Evolutionary conservation across 441 rosid genomes (phyloP).

Genomic region (Pelargonium cotyledonis): DNA sequence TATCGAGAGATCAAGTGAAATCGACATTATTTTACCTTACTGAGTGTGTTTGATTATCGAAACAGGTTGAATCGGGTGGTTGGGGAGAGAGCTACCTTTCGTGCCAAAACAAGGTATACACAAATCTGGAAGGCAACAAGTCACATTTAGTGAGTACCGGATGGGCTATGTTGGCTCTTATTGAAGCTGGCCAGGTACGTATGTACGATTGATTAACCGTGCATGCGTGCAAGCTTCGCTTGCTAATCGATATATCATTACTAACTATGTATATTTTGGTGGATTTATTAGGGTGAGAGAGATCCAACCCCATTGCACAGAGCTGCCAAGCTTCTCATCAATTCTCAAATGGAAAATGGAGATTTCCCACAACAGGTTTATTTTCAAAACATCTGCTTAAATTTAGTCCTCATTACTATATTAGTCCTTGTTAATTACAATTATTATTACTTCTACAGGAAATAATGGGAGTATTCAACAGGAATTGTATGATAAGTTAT

Average conservation of each 20-base stretch:
- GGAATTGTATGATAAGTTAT: constrained; percentile 46
- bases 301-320: constrained; percentile 47
- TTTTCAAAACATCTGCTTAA: neutral
- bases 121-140: constrained; percentile 49
- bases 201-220: neutral
- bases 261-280: neutral
- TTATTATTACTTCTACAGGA: constrained; percentile 23
- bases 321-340: constrained; percentile 42
- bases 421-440: too few species aligned
- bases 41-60: too few species aligned
- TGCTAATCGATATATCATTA: neutral
- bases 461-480: constrained; percentile 46
- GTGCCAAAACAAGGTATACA: constrained; percentile 75
- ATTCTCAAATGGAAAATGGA: constrained; percentile 36
- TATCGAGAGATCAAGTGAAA: too few species aligned
- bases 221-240: neutral
- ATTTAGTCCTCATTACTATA: neutral
- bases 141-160: constrained; percentile 67
- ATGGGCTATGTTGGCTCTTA: constrained; percentile 79
- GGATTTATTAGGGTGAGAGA: constrained; percentile 30
- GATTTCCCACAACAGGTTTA: constrained; percentile 42
- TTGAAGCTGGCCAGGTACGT: constrained; percentile 60
- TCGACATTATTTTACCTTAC: too few species aligned
- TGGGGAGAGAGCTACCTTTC: constrained; percentile 98
- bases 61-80: constrained; percentile 75